Evolutionary conservation across 2,329 filamentous ascomycete species (phyloP).

Genomic region (Myriosclerotinia duriaeana): DNA sequence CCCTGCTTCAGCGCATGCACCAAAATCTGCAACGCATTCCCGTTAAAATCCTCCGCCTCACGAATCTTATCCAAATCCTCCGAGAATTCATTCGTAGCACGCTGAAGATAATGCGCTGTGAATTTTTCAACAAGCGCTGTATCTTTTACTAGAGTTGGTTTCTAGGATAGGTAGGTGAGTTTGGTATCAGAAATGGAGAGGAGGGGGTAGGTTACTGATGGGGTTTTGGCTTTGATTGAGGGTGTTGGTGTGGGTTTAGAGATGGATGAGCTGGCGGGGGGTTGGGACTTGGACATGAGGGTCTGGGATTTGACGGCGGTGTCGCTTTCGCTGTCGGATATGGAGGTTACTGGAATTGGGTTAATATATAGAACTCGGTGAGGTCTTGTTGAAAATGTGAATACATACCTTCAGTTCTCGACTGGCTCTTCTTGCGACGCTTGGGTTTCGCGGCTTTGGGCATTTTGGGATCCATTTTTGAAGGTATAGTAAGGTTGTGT

Average conservation of each 20-base stretch:
- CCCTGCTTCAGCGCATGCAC: constrained; percentile 69
- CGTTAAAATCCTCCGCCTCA: constrained; percentile 67
- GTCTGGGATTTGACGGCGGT: not conserved
- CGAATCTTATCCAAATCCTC: constrained; percentile 73
- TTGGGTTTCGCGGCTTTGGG: constrained; percentile 17
- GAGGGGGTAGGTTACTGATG: not conserved
- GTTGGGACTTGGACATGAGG: not conserved
- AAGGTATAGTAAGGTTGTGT: not conserved
- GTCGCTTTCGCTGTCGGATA: constrained; percentile 23
- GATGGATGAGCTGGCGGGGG: not conserved
- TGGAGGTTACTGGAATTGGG: not conserved
- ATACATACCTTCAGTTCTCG: constrained; percentile 23
- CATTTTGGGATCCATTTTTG: constrained; percentile 18
- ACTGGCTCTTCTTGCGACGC: constrained; percentile 24
- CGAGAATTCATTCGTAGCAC: constrained; percentile 66
- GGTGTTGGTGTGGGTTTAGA: not conserved
- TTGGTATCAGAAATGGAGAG: not conserved
- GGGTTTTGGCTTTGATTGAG: constrained; percentile 14
- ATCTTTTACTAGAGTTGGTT: constrained; percentile 29
- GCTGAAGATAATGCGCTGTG: constrained; percentile 59
- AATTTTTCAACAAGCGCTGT: constrained; percentile 55
- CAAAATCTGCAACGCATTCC: constrained; percentile 62
- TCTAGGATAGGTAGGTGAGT: constrained; percentile 7
- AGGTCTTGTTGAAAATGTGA: not conserved
- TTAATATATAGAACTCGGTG: not conserved